Conservation (phyloP, 2,329 filamentous ascomycete species). For the Ophiocordyceps polyrhachis-furcata region DNA sequence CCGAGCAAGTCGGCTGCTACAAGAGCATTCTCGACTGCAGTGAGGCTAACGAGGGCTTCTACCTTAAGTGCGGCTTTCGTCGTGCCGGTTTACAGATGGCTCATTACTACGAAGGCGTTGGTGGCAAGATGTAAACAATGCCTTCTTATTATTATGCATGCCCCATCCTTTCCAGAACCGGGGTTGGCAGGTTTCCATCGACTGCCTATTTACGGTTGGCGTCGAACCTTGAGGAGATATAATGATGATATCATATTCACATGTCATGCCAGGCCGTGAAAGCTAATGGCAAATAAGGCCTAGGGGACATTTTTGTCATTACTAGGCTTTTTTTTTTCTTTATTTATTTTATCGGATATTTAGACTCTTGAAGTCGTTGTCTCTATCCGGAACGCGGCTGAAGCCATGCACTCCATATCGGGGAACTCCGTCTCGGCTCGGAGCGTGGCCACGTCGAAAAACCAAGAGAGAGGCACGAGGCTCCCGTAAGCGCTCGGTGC, state of each 20-base stretch:
- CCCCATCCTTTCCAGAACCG: not conserved
- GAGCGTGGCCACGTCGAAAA: not conserved
- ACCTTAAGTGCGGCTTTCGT: slow-evolving; percentile 92
- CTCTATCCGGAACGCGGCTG: not conserved
- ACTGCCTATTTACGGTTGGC: not conserved
- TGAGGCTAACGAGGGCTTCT: slow-evolving; percentile 92
- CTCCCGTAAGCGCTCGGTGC: not conserved
- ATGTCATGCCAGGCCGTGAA: not conserved
- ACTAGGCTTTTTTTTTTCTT: too few species aligned
- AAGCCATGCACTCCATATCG: not conserved
- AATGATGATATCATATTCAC: not conserved
- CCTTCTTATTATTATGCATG: not conserved
- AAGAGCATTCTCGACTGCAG: slow-evolving; percentile 96
- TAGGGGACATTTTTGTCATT: not conserved
- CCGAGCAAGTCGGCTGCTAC: slow-evolving; percentile 80
- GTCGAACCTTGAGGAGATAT: not conserved
- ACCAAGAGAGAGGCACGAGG: not conserved
- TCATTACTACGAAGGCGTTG: slow-evolving; percentile 57
- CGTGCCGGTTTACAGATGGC: slow-evolving; percentile 91
- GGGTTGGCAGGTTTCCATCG: not conserved
- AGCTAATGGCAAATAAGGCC: not conserved
- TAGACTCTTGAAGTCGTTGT: not conserved
- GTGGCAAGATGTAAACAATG: slow-evolving; percentile 23
- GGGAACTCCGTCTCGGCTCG: not conserved
- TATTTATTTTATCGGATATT: too few species aligned